These are phyloP conservation scores for Willaertia magna DNA, from an alignment of 208 protist species.

Conservation along the genomic window DNA sequence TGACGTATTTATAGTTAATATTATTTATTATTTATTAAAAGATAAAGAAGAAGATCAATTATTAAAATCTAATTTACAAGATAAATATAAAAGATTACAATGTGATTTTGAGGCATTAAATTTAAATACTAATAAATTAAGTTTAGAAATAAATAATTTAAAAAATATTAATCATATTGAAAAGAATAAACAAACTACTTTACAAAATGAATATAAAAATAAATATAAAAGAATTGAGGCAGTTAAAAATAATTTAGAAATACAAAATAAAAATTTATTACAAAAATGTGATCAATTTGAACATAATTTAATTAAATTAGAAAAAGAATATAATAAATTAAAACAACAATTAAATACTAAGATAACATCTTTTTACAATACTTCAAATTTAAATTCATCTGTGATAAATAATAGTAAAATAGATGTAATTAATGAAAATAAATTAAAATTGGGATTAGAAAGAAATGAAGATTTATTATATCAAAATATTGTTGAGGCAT, in stretches of 20 bases:
- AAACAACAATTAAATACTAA: background rate
- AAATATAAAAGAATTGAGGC: background rate
- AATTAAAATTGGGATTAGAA: background rate
- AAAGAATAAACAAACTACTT: background rate
- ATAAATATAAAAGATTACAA: background rate
- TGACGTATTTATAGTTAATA: background rate
- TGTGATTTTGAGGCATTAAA: background rate
- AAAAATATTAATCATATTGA: background rate
- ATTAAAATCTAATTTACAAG: background rate
- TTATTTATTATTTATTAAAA: background rate
- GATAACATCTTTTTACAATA: background rate
- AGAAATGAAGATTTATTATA: conserved; percentile 6
- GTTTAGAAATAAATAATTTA: background rate
- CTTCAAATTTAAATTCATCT: background rate
- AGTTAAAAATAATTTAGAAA: background rate
- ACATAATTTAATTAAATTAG: background rate
- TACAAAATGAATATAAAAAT: background rate
- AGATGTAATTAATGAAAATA: background rate
- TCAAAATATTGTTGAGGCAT: conserved; percentile 7
- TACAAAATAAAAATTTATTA: background rate
- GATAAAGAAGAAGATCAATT: background rate
- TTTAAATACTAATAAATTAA: background rate
- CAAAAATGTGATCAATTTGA: background rate
- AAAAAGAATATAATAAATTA: background rate
- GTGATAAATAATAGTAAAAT: background rate